These are phyloP conservation scores for Cucumis cinereus DNA, from an alignment of 306 rosid genomes.

Conservation along the genomic window DNA sequence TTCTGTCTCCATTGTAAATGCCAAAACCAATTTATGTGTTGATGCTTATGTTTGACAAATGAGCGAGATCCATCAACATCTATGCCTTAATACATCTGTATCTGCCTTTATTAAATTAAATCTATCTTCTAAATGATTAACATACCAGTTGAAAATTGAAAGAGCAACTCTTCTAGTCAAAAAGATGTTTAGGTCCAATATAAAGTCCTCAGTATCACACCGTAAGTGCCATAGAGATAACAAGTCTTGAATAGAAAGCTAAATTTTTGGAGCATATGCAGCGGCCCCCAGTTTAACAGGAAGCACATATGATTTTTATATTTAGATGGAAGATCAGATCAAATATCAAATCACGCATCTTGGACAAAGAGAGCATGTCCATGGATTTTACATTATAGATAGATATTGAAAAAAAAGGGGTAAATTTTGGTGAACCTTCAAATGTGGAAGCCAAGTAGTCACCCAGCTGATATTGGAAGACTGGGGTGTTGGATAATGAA, in stretches of 20 bases:
- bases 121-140: not conserved
- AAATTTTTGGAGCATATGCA: not conserved
- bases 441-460: not conserved
- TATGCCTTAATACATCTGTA: not conserved
- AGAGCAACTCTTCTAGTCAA: not conserved
- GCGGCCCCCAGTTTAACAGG: not conserved
- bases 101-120: not conserved
- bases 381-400: not conserved
- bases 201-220: not conserved
- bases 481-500: not conserved
- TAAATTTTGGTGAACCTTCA: slow-evolving; percentile 3
- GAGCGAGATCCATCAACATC: not conserved
- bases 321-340: not conserved
- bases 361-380: not conserved
- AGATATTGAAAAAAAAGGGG: not conserved
- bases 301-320: not conserved
- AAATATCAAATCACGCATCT: not conserved
- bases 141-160: not conserved
- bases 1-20: not conserved
- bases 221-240: not conserved
- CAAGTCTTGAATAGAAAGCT: not conserved
- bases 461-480: not conserved
- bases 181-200: not conserved
- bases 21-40: not conserved
- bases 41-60: not conserved